phyloP scores from a whole-genome alignment of 2,329 filamentous ascomycete species.

The Fusarium longipes region DNA sequence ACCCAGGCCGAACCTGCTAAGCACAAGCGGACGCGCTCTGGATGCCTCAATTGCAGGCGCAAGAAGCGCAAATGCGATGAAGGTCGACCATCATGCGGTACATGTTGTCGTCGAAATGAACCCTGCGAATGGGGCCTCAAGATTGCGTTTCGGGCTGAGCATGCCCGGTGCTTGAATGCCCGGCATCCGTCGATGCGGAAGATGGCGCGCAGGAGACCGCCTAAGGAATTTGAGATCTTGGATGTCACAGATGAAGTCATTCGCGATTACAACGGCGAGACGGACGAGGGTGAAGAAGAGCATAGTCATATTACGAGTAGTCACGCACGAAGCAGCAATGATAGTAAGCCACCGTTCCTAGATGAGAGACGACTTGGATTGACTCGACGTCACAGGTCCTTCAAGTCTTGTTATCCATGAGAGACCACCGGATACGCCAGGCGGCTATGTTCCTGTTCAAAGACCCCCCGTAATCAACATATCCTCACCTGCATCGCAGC shows the following conservation, averaged over 20 bases:
- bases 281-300: conserved; percentile 34
- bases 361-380: neutral
- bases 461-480: conserved; percentile 6
- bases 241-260: conserved; percentile 53
- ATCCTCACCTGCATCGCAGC: conserved; percentile 40
- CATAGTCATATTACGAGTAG: conserved; percentile 16
- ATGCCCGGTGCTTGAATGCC: conserved; percentile 49
- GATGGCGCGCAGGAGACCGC: conserved; percentile 44
- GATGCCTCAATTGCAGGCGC: conserved; percentile 54
- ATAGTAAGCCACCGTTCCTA: conserved; percentile 6
- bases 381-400: neutral
- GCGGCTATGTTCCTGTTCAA: conserved; percentile 18
- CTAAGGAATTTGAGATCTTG: conserved; percentile 51
- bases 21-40: conserved; percentile 51
- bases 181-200: conserved; percentile 52
- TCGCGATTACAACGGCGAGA: conserved; percentile 50
- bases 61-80: conserved; percentile 56
- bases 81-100: conserved; percentile 50
- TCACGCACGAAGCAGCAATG: neutral
- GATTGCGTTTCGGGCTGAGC: conserved; percentile 53
- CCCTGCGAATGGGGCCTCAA: conserved; percentile 54
- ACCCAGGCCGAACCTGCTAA: conserved; percentile 34
- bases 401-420: neutral
- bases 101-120: conserved; percentile 49
- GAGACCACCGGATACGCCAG: conserved; percentile 1